Conservation (phyloP, 345 rosid species). For the Lepidium africanum region DNA sequence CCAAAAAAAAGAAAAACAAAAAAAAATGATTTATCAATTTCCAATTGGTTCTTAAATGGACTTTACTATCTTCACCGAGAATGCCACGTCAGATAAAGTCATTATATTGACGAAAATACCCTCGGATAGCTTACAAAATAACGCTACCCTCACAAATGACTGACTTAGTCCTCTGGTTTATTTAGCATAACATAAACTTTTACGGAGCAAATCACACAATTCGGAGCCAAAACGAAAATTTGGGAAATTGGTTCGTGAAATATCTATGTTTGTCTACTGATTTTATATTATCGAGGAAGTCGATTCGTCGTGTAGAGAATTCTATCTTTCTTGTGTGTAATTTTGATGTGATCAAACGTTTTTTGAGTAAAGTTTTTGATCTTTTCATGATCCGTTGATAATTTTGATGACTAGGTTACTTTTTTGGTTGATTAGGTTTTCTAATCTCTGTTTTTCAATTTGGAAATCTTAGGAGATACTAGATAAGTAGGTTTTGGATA, state of each 20-base stretch:
- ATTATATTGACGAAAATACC: constrained; percentile 16
- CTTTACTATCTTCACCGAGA: neutral
- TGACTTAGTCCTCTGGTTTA: constrained; percentile 6
- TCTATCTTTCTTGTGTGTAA: neutral
- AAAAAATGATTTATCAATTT: neutral
- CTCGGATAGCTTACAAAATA: neutral
- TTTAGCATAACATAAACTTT: neutral
- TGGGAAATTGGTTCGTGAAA: neutral
- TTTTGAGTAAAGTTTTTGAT: neutral
- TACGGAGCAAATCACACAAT: neutral
- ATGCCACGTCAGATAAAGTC: constrained; percentile 3
- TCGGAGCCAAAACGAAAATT: neutral
- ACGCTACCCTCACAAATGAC: constrained; percentile 2
- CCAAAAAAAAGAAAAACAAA: no score
- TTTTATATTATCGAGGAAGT: neutral
- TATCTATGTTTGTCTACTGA: neutral
- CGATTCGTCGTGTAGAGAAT: neutral
- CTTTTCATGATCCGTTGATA: constrained; percentile 11
- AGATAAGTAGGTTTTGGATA: neutral
- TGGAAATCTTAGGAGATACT: neutral
- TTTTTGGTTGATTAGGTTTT: neutral
- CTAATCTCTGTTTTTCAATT: constrained; percentile 1
- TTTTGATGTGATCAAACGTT: neutral
- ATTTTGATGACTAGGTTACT: neutral
- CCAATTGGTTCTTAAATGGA: neutral